Conservation (phyloP, 192 early-diverging fungal genomes). For the Entomortierella beljakovae region DNA sequence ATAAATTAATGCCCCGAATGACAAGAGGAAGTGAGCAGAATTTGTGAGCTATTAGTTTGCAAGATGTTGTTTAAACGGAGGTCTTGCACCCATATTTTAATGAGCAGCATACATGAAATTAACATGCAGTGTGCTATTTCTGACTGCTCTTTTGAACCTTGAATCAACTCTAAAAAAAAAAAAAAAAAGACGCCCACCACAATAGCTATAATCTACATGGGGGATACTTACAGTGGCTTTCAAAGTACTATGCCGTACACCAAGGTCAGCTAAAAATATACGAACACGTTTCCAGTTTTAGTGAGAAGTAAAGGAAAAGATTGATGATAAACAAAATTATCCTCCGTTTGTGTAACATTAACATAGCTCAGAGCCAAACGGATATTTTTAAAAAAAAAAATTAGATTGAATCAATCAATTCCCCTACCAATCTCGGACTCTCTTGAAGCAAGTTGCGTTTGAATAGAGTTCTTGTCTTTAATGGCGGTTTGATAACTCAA, state of each 20-base stretch:
- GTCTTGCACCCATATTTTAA: neutral
- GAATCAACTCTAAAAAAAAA: slow-evolving; percentile 37
- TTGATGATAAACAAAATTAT: too few species aligned
- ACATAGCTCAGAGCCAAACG: neutral
- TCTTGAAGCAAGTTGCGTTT: slow-evolving; percentile 36
- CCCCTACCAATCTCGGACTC: slow-evolving; percentile 42
- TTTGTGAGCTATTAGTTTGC: neutral
- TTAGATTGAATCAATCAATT: too few species aligned
- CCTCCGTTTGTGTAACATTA: slow-evolving; percentile 7
- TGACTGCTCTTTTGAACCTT: slow-evolving; percentile 28
- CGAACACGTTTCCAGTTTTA: neutral
- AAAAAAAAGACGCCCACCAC: too few species aligned
- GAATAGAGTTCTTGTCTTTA: slow-evolving; percentile 45
- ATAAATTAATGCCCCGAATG: neutral
- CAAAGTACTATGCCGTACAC: slow-evolving; percentile 24
- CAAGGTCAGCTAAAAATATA: slow-evolving; percentile 31
- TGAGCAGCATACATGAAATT: slow-evolving; percentile 4
- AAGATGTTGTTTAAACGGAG: too few species aligned
- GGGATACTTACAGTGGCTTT: slow-evolving; percentile 49
- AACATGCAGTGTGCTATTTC: slow-evolving; percentile 10
- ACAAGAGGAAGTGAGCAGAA: neutral
- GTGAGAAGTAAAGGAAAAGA: too few species aligned
- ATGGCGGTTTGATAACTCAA: slow-evolving; percentile 34
- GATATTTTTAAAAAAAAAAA: too few species aligned
- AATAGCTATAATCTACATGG: neutral